A percentile compares a stretch with the other conserved stretches of the same genome.
Conservation (phyloP, 2,329 filamentous ascomycete species). For the Xylaria sp. region DNA sequence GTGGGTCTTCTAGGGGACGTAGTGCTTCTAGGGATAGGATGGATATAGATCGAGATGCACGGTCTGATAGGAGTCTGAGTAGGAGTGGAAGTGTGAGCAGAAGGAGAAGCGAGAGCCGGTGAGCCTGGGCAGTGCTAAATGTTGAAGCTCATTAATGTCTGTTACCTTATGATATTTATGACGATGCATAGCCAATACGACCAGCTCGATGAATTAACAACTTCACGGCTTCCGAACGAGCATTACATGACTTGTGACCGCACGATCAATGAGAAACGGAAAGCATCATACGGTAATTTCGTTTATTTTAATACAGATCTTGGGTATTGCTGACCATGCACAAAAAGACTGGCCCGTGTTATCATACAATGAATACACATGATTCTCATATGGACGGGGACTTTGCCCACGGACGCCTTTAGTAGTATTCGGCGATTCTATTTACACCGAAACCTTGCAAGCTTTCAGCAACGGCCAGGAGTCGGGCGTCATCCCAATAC, state of each 20-base stretch:
- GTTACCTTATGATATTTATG: background rate
- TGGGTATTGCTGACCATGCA: slow-evolving; percentile 25
- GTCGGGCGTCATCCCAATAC: slow-evolving; percentile 73
- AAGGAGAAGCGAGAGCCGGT: slow-evolving; percentile 20
- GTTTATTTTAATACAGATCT: slow-evolving; percentile 3
- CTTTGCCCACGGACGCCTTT: background rate
- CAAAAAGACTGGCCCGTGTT: background rate
- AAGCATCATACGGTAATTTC: slow-evolving; percentile 9
- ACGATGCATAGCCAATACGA: background rate
- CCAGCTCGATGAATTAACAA: background rate
- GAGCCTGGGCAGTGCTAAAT: background rate
- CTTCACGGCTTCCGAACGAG: background rate
- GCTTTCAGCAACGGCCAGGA: slow-evolving; percentile 63
- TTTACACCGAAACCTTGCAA: slow-evolving; percentile 35
- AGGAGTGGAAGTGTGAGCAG: slow-evolving; percentile 23
- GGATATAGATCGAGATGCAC: slow-evolving; percentile 47
- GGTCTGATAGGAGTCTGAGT: slow-evolving; percentile 19
- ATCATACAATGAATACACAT: background rate
- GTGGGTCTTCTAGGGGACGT: slow-evolving; percentile 30
- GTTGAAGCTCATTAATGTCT: background rate
- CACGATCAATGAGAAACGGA: background rate
- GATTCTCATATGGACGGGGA: background rate
- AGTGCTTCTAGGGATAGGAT: slow-evolving; percentile 44
- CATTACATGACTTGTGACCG: background rate
- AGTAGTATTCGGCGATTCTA: background rate